phyloP scores from a whole-genome alignment of 441 rosid genomes.

The Lepidium campestre region DNA sequence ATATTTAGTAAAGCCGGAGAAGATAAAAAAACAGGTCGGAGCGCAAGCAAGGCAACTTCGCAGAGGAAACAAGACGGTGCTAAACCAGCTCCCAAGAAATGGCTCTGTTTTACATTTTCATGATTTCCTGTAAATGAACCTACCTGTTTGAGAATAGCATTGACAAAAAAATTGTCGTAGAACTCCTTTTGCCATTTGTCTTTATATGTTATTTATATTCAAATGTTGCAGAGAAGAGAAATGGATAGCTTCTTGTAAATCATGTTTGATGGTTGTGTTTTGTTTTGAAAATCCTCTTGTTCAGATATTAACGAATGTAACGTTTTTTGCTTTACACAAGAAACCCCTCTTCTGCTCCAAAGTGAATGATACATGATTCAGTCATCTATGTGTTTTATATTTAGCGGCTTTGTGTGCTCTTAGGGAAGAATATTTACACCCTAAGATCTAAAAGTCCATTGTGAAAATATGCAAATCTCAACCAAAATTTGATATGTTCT shows the following conservation, averaged over 20 bases:
- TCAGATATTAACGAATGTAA: background rate
- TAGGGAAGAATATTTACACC: too few relatives aligned
- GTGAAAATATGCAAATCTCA: constrained; percentile 6
- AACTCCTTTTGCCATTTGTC: background rate
- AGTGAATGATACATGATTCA: background rate
- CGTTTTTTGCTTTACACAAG: background rate
- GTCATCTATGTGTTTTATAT: background rate
- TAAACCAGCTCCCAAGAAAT: constrained; percentile 23
- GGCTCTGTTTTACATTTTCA: constrained; percentile 29
- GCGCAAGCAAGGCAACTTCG: constrained; percentile 22
- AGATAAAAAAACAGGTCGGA: constrained; percentile 32
- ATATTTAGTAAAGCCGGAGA: constrained; percentile 45
- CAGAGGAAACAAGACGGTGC: constrained; percentile 12
- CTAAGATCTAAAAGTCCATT: background rate
- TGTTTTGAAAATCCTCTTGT: background rate
- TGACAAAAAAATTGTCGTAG: background rate
- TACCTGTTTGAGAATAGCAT: background rate
- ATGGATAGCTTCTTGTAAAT: constrained; percentile 7
- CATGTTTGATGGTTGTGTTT: constrained; percentile 1
- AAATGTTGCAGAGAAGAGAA: background rate
- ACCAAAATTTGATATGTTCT: background rate
- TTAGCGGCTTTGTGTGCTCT: too few relatives aligned
- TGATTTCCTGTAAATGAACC: background rate
- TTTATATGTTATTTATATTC: background rate
- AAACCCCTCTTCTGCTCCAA: background rate